Conservation (phyloP, 139 green algal genomes). For the Micractinium conductrix region DNA sequence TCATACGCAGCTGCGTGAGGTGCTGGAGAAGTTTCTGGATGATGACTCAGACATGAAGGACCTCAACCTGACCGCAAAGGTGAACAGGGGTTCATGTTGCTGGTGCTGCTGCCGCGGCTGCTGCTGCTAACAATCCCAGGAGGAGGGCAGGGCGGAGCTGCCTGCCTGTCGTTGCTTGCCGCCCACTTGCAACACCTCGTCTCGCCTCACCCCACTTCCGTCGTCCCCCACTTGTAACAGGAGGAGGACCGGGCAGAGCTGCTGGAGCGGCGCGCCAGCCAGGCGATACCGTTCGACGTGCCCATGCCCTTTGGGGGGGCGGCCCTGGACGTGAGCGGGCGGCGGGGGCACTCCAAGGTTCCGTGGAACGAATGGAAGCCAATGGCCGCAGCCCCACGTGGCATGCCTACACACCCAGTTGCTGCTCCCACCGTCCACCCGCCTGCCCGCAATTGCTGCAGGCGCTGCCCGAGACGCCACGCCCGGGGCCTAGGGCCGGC, state of each 20-base stretch:
- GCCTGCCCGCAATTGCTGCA: no score
- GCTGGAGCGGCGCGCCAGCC: background rate
- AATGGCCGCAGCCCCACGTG: no score
- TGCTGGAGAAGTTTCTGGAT: slow-evolving; percentile 70
- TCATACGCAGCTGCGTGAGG: slow-evolving; percentile 54
- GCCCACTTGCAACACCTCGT: background rate
- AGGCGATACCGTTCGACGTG: slow-evolving; percentile 30
- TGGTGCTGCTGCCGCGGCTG: no score
- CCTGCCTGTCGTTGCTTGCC: no score
- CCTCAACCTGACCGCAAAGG: slow-evolving; percentile 65
- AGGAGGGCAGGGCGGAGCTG: no score
- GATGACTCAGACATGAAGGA: slow-evolving; percentile 71
- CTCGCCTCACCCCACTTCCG: background rate
- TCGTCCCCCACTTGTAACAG: background rate
- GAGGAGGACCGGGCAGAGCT: background rate
- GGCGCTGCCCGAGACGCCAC: background rate
- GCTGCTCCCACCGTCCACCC: no score
- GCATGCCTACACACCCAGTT: no score
- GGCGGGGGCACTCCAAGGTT: no score
- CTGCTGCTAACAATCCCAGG: no score
- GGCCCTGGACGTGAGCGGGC: background rate
- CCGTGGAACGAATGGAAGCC: no score
- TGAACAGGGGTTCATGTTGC: background rate
- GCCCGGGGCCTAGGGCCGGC: background rate
- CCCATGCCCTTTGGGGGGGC: slow-evolving; percentile 11